Evolutionary conservation across 2,329 filamentous ascomycete genomes (phyloP).

Genomic region (Cordyceps fumosorosea): DNA sequence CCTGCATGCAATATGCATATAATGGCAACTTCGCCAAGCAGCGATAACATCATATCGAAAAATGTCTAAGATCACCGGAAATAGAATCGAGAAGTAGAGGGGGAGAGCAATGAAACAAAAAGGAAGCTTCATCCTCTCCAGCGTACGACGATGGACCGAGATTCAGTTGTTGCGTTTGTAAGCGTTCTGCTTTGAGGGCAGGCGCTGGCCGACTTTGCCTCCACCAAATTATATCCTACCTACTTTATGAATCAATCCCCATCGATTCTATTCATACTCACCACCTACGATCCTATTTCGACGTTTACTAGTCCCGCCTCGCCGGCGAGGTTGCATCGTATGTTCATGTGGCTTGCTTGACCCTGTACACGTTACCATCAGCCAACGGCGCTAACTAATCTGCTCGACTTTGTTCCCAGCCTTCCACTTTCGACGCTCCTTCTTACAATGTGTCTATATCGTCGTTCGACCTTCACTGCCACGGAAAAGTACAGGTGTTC

Average conservation of each 20-base stretch:
- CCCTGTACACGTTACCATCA: not conserved
- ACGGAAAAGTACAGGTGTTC: not conserved
- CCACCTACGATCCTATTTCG: not conserved
- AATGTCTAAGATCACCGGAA: not conserved
- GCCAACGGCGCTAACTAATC: not conserved
- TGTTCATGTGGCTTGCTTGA: not conserved
- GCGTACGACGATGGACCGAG: too few species aligned
- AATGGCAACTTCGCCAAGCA: not conserved
- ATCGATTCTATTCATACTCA: not conserved
- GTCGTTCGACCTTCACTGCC: not conserved
- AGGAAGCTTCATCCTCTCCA: too few species aligned
- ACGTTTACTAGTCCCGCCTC: not conserved
- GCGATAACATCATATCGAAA: too few species aligned
- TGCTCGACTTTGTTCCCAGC: not conserved
- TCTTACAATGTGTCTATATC: not conserved
- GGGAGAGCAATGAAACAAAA: too few species aligned
- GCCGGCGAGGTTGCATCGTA: constrained; percentile 4
- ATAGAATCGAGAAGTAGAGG: too few species aligned
- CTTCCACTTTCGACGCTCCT: not conserved
- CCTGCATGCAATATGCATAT: too few species aligned
- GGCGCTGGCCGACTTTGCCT: not conserved
- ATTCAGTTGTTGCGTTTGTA: not conserved
- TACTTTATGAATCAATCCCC: not conserved
- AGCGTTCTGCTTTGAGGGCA: not conserved
- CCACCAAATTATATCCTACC: not conserved